A percentile compares a stretch with the other conserved stretches of the same genome.
Evolutionary conservation across 1,139 yeast genomes (phyloP).

Genomic region (Spencermartinsiella ligniputridi): DNA sequence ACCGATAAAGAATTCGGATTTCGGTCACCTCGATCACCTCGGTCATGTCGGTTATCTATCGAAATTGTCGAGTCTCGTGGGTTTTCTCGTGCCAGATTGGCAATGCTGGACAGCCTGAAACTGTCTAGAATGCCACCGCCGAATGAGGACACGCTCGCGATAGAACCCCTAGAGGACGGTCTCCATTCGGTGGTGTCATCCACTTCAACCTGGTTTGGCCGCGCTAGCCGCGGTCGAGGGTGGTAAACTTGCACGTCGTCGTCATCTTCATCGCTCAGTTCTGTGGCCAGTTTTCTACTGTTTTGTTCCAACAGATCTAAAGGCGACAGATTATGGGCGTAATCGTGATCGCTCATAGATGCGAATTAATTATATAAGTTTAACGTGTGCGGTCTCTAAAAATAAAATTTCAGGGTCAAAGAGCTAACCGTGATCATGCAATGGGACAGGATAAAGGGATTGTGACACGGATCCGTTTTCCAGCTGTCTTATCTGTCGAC

Average conservation of each 20-base stretch:
- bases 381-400: too few species aligned
- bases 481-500: too few species aligned
- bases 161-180: constrained; percentile 13
- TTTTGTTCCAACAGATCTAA: constrained; percentile 29
- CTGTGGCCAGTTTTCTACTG: constrained; percentile 27
- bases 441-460: too few species aligned
- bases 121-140: constrained; percentile 30
- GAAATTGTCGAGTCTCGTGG: not conserved
- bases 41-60: not conserved
- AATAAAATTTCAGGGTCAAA: too few species aligned
- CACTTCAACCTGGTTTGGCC: not conserved
- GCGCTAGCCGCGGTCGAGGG: constrained; percentile 1
- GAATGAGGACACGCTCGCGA: constrained; percentile 14
- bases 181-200: constrained; percentile 13
- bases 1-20: not conserved
- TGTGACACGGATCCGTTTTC: too few species aligned
- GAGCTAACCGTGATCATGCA: too few species aligned
- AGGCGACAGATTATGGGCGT: constrained; percentile 26
- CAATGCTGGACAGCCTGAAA: constrained; percentile 27
- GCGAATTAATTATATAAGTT: too few species aligned
- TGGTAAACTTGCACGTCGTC: not conserved
- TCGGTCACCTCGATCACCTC: not conserved
- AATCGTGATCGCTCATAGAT: not conserved
- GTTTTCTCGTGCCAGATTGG: constrained; percentile 3
- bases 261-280: constrained; percentile 12